These are phyloP conservation scores for Flaveria trinervia DNA, from an alignment of 129 eudicot species.

Conservation along the genomic window DNA sequence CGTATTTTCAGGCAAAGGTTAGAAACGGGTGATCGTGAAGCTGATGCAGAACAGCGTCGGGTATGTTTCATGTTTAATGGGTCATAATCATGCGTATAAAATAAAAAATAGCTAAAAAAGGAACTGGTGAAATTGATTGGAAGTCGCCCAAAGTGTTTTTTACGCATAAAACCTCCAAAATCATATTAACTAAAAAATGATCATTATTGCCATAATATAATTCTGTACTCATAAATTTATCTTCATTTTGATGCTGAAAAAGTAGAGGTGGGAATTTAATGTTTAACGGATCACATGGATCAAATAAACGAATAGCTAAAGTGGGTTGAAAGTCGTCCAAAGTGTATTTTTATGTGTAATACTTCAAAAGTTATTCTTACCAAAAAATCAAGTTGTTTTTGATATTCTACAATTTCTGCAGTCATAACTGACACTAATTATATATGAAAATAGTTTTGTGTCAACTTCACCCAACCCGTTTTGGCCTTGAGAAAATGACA, in stretches of 20 bases:
- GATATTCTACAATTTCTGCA: not conserved
- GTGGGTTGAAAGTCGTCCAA: not conserved
- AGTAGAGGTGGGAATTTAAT: not conserved
- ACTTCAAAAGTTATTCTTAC: not conserved
- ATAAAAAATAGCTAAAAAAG: not conserved
- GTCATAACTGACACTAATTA: not conserved
- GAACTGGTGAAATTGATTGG: not conserved
- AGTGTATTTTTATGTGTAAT: not conserved
- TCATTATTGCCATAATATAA: not conserved
- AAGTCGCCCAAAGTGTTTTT: conserved; percentile 2
- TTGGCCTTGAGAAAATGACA: not conserved
- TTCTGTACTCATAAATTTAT: conserved; percentile 22
- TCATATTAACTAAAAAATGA: not conserved
- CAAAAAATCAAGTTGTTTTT: not conserved
- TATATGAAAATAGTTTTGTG: not conserved
- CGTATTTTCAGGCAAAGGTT: conserved; percentile 83
- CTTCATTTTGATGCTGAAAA: not conserved
- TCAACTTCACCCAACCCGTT: not conserved
- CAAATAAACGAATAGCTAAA: not conserved
- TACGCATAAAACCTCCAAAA: conserved; percentile 3
- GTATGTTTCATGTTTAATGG: conserved; percentile 31
- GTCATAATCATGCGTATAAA: not conserved
- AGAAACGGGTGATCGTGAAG: conserved; percentile 95
- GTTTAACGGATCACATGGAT: conserved; percentile 1
- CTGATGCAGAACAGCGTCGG: conserved; percentile 84